Evolutionary conservation across 495 filamentous ascomycete species (phyloP).

Genomic region (Tetracladium setigerum): DNA sequence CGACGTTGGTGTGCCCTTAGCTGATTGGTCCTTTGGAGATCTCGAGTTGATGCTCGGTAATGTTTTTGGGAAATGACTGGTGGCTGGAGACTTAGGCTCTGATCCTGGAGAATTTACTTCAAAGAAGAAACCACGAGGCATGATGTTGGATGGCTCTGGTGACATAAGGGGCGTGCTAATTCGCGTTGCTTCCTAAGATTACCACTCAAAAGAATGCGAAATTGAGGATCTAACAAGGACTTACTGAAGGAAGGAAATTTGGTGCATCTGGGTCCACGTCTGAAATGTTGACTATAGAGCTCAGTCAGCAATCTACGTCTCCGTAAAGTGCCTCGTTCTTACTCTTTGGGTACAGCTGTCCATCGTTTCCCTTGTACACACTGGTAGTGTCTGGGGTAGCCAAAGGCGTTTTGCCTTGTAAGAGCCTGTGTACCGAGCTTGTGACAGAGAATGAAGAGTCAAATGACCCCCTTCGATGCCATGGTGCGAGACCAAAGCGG

Average conservation of each 20-base stretch:
- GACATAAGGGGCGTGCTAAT: conserved; percentile 39
- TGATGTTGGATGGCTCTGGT: conserved; percentile 22
- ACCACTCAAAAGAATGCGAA: not conserved
- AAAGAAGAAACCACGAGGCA: conserved; percentile 40
- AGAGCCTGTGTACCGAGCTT: conserved; percentile 29
- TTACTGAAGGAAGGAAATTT: conserved; percentile 19
- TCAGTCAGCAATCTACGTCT: not conserved
- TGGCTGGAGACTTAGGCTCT: not conserved
- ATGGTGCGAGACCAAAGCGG: conserved; percentile 32
- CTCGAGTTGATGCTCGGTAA: not conserved
- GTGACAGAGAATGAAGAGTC: conserved; percentile 27
- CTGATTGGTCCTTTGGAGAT: not conserved
- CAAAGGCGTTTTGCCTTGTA: conserved; percentile 29
- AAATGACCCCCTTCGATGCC: conserved; percentile 31
- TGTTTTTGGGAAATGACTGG: not conserved
- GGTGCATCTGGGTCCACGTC: conserved; percentile 16
- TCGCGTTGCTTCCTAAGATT: conserved; percentile 35
- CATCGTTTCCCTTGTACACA: conserved; percentile 4
- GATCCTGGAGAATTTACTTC: conserved; percentile 26
- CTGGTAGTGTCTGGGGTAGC: conserved; percentile 17
- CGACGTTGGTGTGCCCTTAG: not conserved
- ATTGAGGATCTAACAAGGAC: conserved; percentile 3
- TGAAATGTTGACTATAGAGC: conserved; percentile 17
- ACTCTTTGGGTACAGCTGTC: conserved; percentile 9
- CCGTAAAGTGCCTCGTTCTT: not conserved